Evolutionary conservation across 202 grass and related monocot species (phyloP).

Genomic region (Musa balbisiana): DNA sequence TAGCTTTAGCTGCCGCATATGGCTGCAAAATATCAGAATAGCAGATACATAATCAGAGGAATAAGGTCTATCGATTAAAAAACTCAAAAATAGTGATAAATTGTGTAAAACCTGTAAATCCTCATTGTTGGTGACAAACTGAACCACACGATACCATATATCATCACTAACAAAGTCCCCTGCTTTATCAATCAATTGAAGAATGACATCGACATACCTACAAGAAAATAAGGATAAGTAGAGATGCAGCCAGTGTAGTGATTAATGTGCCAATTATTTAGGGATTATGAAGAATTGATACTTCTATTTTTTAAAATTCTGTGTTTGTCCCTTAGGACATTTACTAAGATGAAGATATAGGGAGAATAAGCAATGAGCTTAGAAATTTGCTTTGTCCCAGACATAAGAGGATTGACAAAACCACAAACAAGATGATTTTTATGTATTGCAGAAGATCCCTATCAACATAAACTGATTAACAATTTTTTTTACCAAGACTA

Average conservation of each 20-base stretch:
- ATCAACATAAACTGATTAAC: no score
- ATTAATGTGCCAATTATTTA: neutral
- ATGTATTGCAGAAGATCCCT: no score
- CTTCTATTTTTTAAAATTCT: neutral
- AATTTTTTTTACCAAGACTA: no score
- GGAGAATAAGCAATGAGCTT: no score
- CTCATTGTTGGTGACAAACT: constrained; percentile 99
- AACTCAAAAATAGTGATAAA: constrained; percentile 24
- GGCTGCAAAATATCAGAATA: constrained; percentile 30
- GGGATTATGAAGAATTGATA: neutral
- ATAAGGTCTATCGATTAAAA: constrained; percentile 22
- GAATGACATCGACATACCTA: constrained; percentile 99
- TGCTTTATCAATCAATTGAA: constrained; percentile 97
- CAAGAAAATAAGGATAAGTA: constrained; percentile 9
- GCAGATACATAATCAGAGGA: constrained; percentile 32
- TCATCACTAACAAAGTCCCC: constrained; percentile 99
- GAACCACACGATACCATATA: constrained; percentile 99
- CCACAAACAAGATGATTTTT: no score
- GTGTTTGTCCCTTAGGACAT: no score
- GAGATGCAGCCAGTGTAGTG: neutral
- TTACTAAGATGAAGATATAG: no score
- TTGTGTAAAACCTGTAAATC: constrained; percentile 72
- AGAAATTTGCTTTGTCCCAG: no score
- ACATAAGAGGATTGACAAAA: no score
- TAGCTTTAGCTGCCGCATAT: constrained; percentile 93